A percentile compares a stretch with the other conserved stretches of the same genome.
phyloP scores from a whole-genome alignment of 1,284 basidiomycete genomes.

The Schizophyllum amplum region DNA sequence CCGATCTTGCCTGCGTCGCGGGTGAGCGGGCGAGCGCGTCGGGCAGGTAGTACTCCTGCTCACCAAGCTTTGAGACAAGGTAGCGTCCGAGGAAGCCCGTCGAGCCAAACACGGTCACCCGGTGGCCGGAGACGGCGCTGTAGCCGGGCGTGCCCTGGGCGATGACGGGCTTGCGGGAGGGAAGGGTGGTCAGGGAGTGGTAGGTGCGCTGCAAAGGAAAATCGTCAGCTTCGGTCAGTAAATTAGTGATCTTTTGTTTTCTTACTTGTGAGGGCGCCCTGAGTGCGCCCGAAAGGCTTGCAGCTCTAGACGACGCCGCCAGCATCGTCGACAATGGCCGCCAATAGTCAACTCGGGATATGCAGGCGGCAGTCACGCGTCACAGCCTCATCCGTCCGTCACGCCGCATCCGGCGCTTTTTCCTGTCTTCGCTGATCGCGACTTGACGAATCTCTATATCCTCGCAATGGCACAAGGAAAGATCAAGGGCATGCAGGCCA shows the following conservation, averaged over 20 bases:
- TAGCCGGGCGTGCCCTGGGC: constrained; percentile 77
- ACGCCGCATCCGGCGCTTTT: not conserved
- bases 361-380: not conserved
- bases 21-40: not conserved
- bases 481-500: constrained; percentile 56
- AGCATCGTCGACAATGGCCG: not conserved
- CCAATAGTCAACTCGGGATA: not conserved
- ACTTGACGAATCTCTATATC: not conserved
- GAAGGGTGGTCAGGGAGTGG: constrained; percentile 60
- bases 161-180: constrained; percentile 58
- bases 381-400: not conserved
- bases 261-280: not conserved
- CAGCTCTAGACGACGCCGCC: not conserved
- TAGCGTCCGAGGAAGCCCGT: constrained; percentile 96
- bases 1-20: constrained; percentile 72
- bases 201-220: constrained; percentile 47
- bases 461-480: constrained; percentile 47
- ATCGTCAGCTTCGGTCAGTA: not conserved
- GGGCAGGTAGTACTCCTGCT: constrained; percentile 19
- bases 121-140: constrained; percentile 82
- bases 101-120: constrained; percentile 94
- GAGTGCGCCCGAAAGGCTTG: not conserved
- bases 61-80: constrained; percentile 86
- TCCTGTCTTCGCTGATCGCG: not conserved
- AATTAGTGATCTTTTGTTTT: not conserved